Percentiles rank a stretch among this genome's conserved stretches.
Conservation (phyloP, 495 filamentous ascomycete genomes). For the Darksidea phi region DNA sequence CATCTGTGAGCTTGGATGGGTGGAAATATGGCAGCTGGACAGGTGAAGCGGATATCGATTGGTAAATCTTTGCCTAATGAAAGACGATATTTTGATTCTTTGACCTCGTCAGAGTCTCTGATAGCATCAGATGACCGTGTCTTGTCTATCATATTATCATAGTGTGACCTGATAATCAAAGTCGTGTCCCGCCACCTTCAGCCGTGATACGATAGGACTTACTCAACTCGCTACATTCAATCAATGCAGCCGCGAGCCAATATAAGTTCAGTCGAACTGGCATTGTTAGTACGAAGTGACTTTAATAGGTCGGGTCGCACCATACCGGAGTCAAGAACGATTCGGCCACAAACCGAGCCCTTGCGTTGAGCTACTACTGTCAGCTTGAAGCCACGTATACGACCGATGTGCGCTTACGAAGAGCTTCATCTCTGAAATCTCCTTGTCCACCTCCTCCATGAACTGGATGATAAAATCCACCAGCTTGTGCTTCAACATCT, state of each 20-base stretch:
- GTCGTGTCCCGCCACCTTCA: too few relatives aligned
- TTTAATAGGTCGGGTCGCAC: constrained; percentile 1
- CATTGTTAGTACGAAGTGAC: neutral
- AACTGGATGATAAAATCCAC: constrained; percentile 99
- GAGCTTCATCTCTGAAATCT: constrained; percentile 99
- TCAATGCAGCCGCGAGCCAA: neutral
- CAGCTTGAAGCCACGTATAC: neutral
- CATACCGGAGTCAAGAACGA: constrained; percentile 94
- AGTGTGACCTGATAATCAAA: too few relatives aligned
- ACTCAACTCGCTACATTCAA: too few relatives aligned
- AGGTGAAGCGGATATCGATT: too few relatives aligned
- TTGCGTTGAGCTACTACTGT: constrained; percentile 77
- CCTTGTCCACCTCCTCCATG: constrained; percentile 99
- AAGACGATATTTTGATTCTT: too few relatives aligned
- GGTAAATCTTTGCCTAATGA: too few relatives aligned
- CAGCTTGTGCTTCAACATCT: constrained; percentile 97
- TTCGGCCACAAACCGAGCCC: constrained; percentile 96
- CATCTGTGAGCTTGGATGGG: too few relatives aligned
- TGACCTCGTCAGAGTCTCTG: too few relatives aligned
- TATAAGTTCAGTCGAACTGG: constrained; percentile 25
- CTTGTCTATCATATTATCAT: too few relatives aligned
- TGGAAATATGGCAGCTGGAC: too few relatives aligned
- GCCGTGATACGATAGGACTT: too few relatives aligned
- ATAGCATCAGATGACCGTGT: too few relatives aligned
- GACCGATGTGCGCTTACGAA: constrained; percentile 64